These are phyloP conservation scores for Lentinula lateritia DNA, from an alignment of 768 basidiomycete genomes.

Conservation along the genomic window DNA sequence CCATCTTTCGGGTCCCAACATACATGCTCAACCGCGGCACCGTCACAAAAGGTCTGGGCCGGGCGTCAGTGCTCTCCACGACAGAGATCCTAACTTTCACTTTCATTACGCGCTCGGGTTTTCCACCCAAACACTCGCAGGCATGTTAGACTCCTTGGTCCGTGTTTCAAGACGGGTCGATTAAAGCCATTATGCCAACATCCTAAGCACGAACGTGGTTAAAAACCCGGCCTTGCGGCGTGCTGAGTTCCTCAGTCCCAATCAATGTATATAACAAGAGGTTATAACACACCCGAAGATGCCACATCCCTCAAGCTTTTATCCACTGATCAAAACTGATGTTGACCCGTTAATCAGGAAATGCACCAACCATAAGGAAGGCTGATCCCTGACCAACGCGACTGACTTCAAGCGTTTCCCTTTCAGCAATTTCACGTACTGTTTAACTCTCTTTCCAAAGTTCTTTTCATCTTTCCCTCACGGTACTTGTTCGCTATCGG, in stretches of 20 bases:
- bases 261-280: slow-evolving; percentile 44
- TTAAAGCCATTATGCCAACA: slow-evolving; percentile 77
- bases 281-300: slow-evolving; percentile 62
- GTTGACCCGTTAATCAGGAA: too few relatives aligned
- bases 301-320: slow-evolving; percentile 36
- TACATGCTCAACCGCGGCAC: slow-evolving; percentile 76
- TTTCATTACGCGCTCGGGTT: slow-evolving; percentile 68
- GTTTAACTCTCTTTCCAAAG: too few relatives aligned
- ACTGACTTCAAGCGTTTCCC: too few relatives aligned
- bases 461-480: too few relatives aligned
- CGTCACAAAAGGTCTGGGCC: slow-evolving; percentile 69
- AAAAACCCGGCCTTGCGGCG: slow-evolving; percentile 47
- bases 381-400: too few relatives aligned
- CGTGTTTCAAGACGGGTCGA: slow-evolving; percentile 81
- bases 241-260: slow-evolving; percentile 62
- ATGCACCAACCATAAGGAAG: too few relatives aligned
- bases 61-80: slow-evolving; percentile 70
- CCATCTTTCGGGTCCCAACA: slow-evolving; percentile 89
- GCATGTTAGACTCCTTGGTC: slow-evolving; percentile 86
- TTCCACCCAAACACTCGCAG: slow-evolving; percentile 74
- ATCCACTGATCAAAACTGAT: slow-evolving; percentile 50
- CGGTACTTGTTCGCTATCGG: too few relatives aligned
- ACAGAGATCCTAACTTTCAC: slow-evolving; percentile 76
- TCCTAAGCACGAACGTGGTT: slow-evolving; percentile 59
- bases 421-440: too few relatives aligned